Evolutionary conservation across 768 basidiomycete genomes (phyloP), one percentile per base, ranked within the genome.

Genomic region (Xanthoconium purpureum): DNA sequence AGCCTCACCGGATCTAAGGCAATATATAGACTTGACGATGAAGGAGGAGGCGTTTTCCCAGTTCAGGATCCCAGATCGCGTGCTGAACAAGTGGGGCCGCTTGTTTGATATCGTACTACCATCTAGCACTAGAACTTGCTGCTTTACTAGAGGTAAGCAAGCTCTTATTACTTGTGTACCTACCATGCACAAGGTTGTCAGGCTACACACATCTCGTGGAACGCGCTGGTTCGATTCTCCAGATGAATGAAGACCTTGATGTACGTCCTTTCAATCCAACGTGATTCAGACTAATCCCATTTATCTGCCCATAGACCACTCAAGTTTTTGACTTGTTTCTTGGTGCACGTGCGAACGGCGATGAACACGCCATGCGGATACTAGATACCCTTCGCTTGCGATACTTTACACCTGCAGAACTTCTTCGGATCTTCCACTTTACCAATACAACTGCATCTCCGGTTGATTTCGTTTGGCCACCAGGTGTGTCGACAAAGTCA

Each of bases 81-180:
- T 89, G 18, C 71, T 93, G 5, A 62, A 69, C 60, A 90, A 86
- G 72, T 91, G 90, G 87, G 89, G 88, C 4, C 77, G 84, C 29
- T 71, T 91, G 28, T 92, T 92, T 63, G 91, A 92, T 60, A 90
- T 93, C 45, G 87, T 90, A 12, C 66, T 80, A 11, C 87, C 88
- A 0, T 84, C 82, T 11, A 73, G 81, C 30, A 70, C 67, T 37
- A 75, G 87, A 44, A 84, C 83, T 1, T 92, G 91, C 61, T 93
- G 91, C 68, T 92, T 93, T 66, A 92, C 90, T 17, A 74, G 90
- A 72, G 88, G 89, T 89, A 60, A 12, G 45, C 12, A 1, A 14
- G 8, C 15, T 20, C 36, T 5, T 6, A 5, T 20, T 10, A n/a
- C n/a, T 20, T 33, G 54, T 12, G 14, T 44, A 46, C 30, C 6